A percentile compares a stretch with the other conserved stretches of the same genome.
phyloP scores from a whole-genome alignment of 305 asterid species.

The Solanum aculeatissimum region DNA sequence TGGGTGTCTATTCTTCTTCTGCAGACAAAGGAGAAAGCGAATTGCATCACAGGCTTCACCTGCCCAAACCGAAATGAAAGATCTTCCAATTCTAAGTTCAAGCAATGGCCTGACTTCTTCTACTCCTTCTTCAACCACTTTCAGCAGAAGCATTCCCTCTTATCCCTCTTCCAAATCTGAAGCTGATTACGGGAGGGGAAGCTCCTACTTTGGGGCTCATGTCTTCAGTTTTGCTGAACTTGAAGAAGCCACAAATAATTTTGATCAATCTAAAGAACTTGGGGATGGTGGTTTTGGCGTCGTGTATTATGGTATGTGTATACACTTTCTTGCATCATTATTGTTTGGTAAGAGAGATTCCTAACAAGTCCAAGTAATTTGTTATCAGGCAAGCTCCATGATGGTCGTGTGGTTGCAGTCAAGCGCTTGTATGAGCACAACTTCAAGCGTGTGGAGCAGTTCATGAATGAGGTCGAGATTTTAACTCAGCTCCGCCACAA shows the following conservation, averaged over 20 bases:
- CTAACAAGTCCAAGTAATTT: neutral
- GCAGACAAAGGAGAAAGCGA: conserved; percentile 36
- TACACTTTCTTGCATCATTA: neutral
- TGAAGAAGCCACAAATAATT: conserved; percentile 72
- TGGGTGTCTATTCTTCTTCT: conserved; percentile 45
- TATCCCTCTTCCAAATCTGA: conserved; percentile 53
- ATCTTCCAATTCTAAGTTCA: conserved; percentile 16
- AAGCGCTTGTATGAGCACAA: conserved; percentile 75
- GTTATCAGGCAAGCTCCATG: conserved; percentile 46
- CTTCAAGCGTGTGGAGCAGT: conserved; percentile 80
- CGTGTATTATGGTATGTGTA: conserved; percentile 66
- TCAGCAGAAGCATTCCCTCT: conserved; percentile 54
- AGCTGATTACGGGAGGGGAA: conserved; percentile 29
- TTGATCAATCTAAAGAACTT: conserved; percentile 47
- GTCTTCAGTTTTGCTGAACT: conserved; percentile 60
- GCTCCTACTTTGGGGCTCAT: conserved; percentile 64
- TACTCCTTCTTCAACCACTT: conserved; percentile 21
- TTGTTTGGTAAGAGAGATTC: neutral
- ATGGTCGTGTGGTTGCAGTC: conserved; percentile 73
- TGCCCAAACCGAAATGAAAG: conserved; percentile 25
- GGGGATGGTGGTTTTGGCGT: conserved; percentile 93
- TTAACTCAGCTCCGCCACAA: conserved; percentile 48
- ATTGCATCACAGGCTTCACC: conserved; percentile 15
- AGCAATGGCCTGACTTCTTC: conserved; percentile 29
- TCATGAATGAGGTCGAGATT: conserved; percentile 80